These are phyloP conservation scores for Fagus sylvatica DNA, from an alignment of 306 rosid species.

Conservation along the genomic window DNA sequence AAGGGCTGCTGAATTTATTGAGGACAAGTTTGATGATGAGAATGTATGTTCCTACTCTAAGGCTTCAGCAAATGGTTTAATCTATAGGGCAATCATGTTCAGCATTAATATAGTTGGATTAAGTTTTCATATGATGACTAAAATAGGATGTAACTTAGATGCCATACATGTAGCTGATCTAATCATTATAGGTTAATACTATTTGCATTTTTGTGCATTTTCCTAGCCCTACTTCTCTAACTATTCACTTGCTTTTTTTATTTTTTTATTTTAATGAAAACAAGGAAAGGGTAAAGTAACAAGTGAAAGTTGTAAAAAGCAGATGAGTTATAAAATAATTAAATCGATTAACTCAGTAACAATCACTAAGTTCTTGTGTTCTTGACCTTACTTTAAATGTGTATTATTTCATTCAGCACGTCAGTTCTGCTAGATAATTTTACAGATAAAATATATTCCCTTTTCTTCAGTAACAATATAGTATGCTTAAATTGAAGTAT, in stretches of 20 bases:
- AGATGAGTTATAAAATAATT: background rate
- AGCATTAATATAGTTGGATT: background rate
- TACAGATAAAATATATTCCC: background rate
- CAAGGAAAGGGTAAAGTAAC: background rate
- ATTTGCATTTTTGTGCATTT: slow-evolving; percentile 16
- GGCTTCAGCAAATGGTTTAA: background rate
- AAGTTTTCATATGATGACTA: background rate
- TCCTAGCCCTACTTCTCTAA: slow-evolving; percentile 16
- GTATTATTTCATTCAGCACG: background rate
- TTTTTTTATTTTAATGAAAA: too few relatives aligned
- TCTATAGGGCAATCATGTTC: background rate
- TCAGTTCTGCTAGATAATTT: background rate
- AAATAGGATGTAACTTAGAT: slow-evolving; percentile 19
- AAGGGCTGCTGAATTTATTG: slow-evolving; percentile 72
- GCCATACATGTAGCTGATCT: slow-evolving; percentile 2
- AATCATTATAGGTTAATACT: slow-evolving; percentile 4
- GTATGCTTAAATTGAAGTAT: slow-evolving; percentile 25
- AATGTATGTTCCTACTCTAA: slow-evolving; percentile 32
- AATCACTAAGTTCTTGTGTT: background rate
- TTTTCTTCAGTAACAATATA: slow-evolving; percentile 9
- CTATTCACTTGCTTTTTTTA: background rate
- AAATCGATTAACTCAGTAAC: background rate
- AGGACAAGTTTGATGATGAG: slow-evolving; percentile 45
- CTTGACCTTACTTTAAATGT: background rate
- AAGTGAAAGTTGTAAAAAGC: slow-evolving; percentile 2